Conservation (phyloP, 192 early-diverging fungal species). For the Umbelopsis sp. region DNA sequence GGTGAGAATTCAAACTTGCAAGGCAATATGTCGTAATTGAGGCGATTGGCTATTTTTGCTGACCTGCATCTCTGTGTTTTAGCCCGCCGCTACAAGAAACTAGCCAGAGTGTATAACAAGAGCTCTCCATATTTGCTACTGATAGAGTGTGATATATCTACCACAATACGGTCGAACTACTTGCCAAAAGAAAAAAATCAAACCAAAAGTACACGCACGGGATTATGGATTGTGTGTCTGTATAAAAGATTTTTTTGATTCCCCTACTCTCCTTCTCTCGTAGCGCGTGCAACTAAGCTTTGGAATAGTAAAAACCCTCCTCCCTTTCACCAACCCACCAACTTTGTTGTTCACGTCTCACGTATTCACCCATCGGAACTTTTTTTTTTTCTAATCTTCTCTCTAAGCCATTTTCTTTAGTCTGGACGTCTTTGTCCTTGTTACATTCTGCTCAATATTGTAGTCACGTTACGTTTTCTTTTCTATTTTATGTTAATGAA, state of each 20-base stretch:
- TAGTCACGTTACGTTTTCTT: not conserved
- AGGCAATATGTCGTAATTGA: not conserved
- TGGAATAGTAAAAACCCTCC: too few relatives aligned
- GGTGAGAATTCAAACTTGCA: not conserved
- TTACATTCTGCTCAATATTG: slow-evolving; percentile 21
- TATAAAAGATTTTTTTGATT: too few relatives aligned
- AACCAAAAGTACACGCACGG: too few relatives aligned
- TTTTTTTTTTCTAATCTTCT: not conserved
- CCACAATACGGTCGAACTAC: not conserved
- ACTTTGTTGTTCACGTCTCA: not conserved
- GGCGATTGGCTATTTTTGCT: not conserved
- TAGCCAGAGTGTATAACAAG: slow-evolving; percentile 1
- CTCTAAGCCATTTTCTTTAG: not conserved
- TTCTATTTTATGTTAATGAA: not conserved
- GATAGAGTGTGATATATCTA: not conserved
- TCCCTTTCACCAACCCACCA: too few relatives aligned
- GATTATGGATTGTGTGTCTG: too few relatives aligned
- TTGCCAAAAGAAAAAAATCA: too few relatives aligned
- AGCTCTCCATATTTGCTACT: not conserved
- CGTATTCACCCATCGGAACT: not conserved
- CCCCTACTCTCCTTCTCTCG: too few relatives aligned
- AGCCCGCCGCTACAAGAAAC: slow-evolving; percentile 9
- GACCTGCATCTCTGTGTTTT: not conserved
- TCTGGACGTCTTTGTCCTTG: not conserved
- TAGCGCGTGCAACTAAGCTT: too few relatives aligned